A percentile compares a stretch with the other conserved stretches of the same genome.
These are phyloP conservation scores for Curvularia sp. DNA, from an alignment of 2,329 filamentous ascomycete species.

Conservation along the genomic window DNA sequence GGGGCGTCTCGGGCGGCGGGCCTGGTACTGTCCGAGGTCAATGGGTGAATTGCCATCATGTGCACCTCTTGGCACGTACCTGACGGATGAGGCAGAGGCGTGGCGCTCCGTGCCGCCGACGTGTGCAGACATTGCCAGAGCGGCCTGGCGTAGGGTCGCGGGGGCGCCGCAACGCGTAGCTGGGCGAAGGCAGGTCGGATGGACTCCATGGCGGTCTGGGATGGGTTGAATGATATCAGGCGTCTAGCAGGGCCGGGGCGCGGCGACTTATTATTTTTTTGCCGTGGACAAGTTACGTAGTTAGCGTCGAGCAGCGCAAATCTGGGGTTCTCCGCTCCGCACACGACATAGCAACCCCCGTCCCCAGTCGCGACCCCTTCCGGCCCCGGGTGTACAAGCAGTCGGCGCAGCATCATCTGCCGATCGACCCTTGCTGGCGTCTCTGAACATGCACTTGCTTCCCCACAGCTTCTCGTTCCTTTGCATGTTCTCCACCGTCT, in stretches of 20 bases:
- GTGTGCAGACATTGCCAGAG: conserved; percentile 53
- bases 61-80: conserved; percentile 4
- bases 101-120: conserved; percentile 56
- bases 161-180: conserved; percentile 28
- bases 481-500: conserved; percentile 23
- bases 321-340: conserved; percentile 23
- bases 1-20: conserved; percentile 65
- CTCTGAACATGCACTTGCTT: conserved; percentile 33
- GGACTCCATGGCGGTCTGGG: conserved; percentile 34
- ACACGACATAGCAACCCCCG: not conserved
- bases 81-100: conserved; percentile 64
- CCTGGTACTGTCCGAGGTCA: conserved; percentile 55
- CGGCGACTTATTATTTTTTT: conserved; percentile 12
- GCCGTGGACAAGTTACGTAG: conserved; percentile 9
- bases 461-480: conserved; percentile 22
- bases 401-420: conserved; percentile 14
- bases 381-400: conserved; percentile 2
- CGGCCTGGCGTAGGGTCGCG: conserved; percentile 24
- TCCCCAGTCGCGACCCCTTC: conserved; percentile 3
- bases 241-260: conserved; percentile 2
- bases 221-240: not conserved
- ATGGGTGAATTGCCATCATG: conserved; percentile 2
- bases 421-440: conserved; percentile 15
- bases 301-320: conserved; percentile 5
- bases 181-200: conserved; percentile 39